Conservation (phyloP, 306 rosid genomes). For the Benincasa hispida region DNA sequence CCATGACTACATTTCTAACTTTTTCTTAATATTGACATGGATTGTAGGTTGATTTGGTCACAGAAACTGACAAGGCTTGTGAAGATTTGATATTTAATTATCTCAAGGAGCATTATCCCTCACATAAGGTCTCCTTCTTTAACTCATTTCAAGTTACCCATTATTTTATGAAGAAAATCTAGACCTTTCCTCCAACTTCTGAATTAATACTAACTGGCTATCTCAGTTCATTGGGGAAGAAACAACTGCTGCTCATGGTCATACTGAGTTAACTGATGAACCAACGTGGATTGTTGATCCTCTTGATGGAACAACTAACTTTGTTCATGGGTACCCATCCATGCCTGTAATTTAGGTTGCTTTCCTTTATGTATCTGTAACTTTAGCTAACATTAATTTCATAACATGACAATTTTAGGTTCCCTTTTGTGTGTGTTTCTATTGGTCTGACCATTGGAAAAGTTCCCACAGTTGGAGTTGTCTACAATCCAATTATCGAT, state of each 20-base stretch:
- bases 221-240: conserved; percentile 91
- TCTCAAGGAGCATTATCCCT: conserved; percentile 69
- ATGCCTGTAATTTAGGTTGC: conserved; percentile 15
- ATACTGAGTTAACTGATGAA: conserved; percentile 78
- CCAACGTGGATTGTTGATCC: conserved; percentile 99
- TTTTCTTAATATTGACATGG: conserved; percentile 13
- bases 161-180: neutral
- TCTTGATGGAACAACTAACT: conserved; percentile 94
- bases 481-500: conserved; percentile 81
- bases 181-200: neutral
- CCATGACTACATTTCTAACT: neutral
- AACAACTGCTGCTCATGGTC: conserved; percentile 82
- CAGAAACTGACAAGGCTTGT: conserved; percentile 96
- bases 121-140: conserved; percentile 53
- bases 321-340: conserved; percentile 76
- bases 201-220: conserved; percentile 7
- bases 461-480: conserved; percentile 78
- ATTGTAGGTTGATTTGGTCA: conserved; percentile 87
- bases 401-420: conserved; percentile 28
- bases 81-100: conserved; percentile 78
- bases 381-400: neutral
- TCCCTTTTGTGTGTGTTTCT: conserved; percentile 91
- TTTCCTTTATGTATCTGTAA: neutral
- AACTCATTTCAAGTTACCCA: neutral
- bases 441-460: conserved; percentile 88